These are phyloP conservation scores for Chlorociboria aeruginascens DNA, from an alignment of 495 filamentous ascomycete species.

Conservation along the genomic window DNA sequence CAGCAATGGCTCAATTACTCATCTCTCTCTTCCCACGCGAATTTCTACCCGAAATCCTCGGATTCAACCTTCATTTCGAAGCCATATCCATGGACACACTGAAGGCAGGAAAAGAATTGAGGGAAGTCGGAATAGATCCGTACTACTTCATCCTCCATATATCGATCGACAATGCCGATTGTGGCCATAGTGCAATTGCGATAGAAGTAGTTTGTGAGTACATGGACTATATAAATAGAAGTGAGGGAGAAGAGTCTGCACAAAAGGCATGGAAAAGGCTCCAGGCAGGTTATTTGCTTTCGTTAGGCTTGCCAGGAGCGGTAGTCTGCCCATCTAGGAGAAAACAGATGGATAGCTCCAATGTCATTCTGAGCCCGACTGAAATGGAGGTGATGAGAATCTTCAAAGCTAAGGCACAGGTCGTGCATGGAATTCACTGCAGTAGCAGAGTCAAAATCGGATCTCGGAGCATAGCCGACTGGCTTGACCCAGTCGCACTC, in stretches of 20 bases:
- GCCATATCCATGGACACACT: slow-evolving; percentile 28
- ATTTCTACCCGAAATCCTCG: slow-evolving; percentile 39
- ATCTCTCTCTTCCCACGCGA: slow-evolving; percentile 35
- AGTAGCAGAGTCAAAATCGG: too few relatives aligned
- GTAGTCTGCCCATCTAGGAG: slow-evolving; percentile 13
- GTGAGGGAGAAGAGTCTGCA: slow-evolving; percentile 16
- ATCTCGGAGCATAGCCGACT: slow-evolving; percentile 27
- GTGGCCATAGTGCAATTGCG: slow-evolving; percentile 37
- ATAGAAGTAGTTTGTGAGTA: slow-evolving; percentile 26
- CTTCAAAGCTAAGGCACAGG: too few relatives aligned
- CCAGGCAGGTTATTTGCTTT: slow-evolving; percentile 35
- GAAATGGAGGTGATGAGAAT: slow-evolving; percentile 3
- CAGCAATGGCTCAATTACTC: slow-evolving; percentile 33
- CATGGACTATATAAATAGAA: slow-evolving; percentile 22
- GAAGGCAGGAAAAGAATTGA: slow-evolving; percentile 30
- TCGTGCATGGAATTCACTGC: too few relatives aligned
- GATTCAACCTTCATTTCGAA: slow-evolving; percentile 41
- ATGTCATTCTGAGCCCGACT: slow-evolving; percentile 3
- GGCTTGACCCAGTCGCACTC: slow-evolving; percentile 22
- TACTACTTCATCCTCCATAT: slow-evolving; percentile 41
- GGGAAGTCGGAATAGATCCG: slow-evolving; percentile 29
- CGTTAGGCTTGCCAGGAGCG: slow-evolving; percentile 21
- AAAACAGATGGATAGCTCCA: slow-evolving; percentile 4
- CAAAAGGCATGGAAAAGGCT: slow-evolving; percentile 31
- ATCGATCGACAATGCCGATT: slow-evolving; percentile 37